Evolutionary conservation across 495 filamentous ascomycete genomes (phyloP).

Genomic region (Emericellopsis terricola): DNA sequence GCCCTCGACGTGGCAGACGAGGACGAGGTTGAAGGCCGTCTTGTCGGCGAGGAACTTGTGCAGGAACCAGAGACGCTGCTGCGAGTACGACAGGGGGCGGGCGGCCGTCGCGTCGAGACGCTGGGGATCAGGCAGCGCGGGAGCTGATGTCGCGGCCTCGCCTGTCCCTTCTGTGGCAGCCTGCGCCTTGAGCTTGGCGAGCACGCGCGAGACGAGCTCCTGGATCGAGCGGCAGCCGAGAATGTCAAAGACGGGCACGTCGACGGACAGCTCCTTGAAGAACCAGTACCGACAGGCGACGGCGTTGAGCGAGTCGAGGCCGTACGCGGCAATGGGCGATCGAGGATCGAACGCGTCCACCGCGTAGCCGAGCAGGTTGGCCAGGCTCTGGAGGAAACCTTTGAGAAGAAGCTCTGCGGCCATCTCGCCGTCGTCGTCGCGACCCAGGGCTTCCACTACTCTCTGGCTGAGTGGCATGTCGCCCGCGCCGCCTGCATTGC

Average conservation of each 20-base stretch:
- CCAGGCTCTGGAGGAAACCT: not conserved
- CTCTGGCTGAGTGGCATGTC: not conserved
- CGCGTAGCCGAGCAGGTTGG: not conserved
- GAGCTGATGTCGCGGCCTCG: not conserved
- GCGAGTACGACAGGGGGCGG: slow-evolving; percentile 11
- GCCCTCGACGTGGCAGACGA: slow-evolving; percentile 13
- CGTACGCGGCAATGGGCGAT: slow-evolving; percentile 4
- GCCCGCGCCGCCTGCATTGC: not conserved
- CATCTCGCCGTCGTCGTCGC: not conserved
- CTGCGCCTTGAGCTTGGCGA: not conserved
- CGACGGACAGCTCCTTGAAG: slow-evolving; percentile 19
- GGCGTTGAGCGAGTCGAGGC: slow-evolving; percentile 31
- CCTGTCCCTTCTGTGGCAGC: not conserved
- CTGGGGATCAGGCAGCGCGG: not conserved
- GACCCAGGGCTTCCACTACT: not conserved
- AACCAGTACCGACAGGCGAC: slow-evolving; percentile 29
- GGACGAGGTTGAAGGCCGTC: slow-evolving; percentile 19
- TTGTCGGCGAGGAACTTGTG: slow-evolving; percentile 14
- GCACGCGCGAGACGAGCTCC: slow-evolving; percentile 5
- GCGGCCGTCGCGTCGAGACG: not conserved
- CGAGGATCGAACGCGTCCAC: not conserved
- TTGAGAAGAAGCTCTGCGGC: not conserved
- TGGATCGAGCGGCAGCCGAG: slow-evolving; percentile 20
- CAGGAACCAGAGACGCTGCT: slow-evolving; percentile 31
- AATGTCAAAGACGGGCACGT: slow-evolving; percentile 34